Base-by-base conservation (phyloP, 371 early-diverging fungal genomes). In the Mortierella sp. region DNA sequence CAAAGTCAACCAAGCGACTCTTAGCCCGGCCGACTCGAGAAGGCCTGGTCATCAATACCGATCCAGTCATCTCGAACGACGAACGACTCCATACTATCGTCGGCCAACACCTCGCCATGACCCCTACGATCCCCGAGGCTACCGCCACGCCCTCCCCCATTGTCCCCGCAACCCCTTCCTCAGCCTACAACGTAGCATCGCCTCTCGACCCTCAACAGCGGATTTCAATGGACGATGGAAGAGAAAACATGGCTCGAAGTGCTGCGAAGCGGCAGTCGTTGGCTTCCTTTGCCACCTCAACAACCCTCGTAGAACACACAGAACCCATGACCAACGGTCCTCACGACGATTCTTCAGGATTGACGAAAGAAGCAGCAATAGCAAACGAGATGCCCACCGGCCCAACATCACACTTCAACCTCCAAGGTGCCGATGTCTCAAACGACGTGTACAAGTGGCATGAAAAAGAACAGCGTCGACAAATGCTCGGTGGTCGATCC, bases 361-460 rank as follows among this genome's bases (percentile, higher is more conserved):
- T 26, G 29, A 52, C 26, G 52, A n/a, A 52, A n/a, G 52, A 52
- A 52, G n/a, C 53, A 39, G 6, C 34, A 34, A 34, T 37, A 6
- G 1, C 37, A 34, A 14, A 29, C 7, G 31, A 65, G 39, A 22
- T 53, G 47, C 29, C 34, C 58, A 43, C 24, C 2, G 64, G 44
- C 2, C 14, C 58, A n/a, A 45, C 66, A 0, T 70, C 79, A 0
- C 74, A 74, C 44, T 79, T 79, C 55, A 87, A 90, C 39, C 75
- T 91, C 2, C 87, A 79, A 0, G 90, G 90, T 14, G 91, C 87
- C 19, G 86, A 87, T 10, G 87, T 88, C 16, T 87, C 90, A 0
- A 87, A 90, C 45, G 90, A 89, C 52, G 88, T 91, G 40, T 91
- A 91, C 78, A 91, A 91, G 71, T 91, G 91, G 91, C 80, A 80